Evolutionary conservation across 2,329 filamentous ascomycete species (phyloP).

Genomic region (Fusarium sp.): DNA sequence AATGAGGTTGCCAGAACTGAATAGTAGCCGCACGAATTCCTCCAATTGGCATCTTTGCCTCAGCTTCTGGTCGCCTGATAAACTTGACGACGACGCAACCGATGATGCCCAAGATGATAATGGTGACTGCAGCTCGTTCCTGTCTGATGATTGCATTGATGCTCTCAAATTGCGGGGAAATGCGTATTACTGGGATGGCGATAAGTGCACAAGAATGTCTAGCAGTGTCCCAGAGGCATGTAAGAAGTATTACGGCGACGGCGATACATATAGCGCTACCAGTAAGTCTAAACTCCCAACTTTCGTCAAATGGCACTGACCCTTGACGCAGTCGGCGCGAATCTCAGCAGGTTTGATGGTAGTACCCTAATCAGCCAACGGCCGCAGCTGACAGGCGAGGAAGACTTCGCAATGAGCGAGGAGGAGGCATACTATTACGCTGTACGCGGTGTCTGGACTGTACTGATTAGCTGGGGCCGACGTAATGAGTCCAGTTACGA

Average conservation of each 20-base stretch:
- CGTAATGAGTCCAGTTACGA: neutral
- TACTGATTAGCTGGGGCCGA: conserved; percentile 30
- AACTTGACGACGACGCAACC: conserved; percentile 3
- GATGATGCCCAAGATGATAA: conserved; percentile 23
- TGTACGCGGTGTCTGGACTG: conserved; percentile 28
- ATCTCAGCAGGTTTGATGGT: conserved; percentile 16
- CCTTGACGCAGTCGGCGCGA: conserved; percentile 2
- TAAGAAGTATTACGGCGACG: conserved; percentile 14
- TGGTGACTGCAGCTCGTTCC: conserved; percentile 29
- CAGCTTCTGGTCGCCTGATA: conserved; percentile 5
- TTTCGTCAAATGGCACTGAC: neutral
- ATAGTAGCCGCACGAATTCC: conserved; percentile 11
- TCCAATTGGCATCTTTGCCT: conserved; percentile 22
- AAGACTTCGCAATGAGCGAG: conserved; percentile 10
- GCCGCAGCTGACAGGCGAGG: neutral
- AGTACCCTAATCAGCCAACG: conserved; percentile 11
- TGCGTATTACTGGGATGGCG: neutral
- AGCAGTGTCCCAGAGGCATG: conserved; percentile 7
- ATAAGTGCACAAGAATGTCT: neutral
- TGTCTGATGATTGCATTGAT: conserved; percentile 21
- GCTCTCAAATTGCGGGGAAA: conserved; percentile 1
- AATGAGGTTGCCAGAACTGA: conserved; percentile 11
- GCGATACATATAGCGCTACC: neutral
- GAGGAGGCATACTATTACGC: conserved; percentile 26
- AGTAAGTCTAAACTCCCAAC: conserved; percentile 8